phyloP scores from a whole-genome alignment of 179 eudicot genomes.

The Carnegiea gigantea region DNA sequence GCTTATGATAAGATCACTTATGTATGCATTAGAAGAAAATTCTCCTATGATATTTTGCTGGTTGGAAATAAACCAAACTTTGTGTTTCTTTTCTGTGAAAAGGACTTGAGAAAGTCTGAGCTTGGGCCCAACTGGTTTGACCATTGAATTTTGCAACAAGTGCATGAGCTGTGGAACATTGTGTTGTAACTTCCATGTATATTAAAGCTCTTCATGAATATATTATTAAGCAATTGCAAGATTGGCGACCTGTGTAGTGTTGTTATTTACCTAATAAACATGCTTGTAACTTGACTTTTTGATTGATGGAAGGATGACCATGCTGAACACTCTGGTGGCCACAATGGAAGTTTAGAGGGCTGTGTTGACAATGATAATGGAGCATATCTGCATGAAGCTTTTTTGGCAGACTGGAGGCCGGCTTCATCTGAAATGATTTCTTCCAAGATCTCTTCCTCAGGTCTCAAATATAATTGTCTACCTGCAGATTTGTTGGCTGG shows the following conservation, averaged over 20 bases:
- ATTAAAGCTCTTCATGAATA: not conserved
- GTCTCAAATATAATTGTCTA: conserved; percentile 20
- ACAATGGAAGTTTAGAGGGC: conserved; percentile 61
- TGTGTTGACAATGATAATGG: conserved; percentile 57
- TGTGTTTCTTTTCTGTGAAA: not conserved
- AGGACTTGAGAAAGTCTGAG: not conserved
- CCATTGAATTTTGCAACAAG: not conserved
- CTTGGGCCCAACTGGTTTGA: conserved; percentile 9
- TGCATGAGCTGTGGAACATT: not conserved
- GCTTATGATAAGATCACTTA: not conserved
- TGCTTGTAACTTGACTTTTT: conserved; percentile 15
- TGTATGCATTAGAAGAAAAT: not conserved
- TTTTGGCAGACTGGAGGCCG: conserved; percentile 95
- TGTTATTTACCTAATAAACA: not conserved
- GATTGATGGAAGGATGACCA: conserved; percentile 22
- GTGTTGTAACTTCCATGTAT: not conserved
- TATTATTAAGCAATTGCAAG: not conserved
- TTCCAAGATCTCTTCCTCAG: conserved; percentile 31
- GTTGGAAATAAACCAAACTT: not conserved
- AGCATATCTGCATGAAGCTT: conserved; percentile 94
- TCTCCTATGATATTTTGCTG: not conserved
- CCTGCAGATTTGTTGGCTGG: conserved; percentile 24
- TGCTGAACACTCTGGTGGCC: conserved; percentile 45
- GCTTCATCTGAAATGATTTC: conserved; percentile 31
- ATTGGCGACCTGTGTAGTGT: conserved; percentile 6